Base-by-base conservation (phyloP, 192 early-diverging fungal genomes). In the Coemansia sp. region DNA sequence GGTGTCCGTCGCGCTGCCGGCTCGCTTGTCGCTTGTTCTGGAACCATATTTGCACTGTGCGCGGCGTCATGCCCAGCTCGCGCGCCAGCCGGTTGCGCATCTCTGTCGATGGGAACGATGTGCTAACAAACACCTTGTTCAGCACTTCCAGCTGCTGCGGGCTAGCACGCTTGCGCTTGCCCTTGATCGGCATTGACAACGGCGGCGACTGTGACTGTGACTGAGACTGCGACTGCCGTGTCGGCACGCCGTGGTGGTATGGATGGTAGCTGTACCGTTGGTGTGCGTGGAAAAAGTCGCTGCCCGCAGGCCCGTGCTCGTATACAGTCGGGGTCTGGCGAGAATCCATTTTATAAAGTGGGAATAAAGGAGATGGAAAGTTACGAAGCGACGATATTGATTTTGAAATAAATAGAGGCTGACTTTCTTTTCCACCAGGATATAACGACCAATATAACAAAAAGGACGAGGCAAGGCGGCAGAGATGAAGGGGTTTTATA, bases 31-130 rank as follows among this genome's bases (percentile, higher is more conserved):
- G 85, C 68, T 88, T 89, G 83, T 97, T 97, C 73, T 98, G 95
- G 75, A 98, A 98, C 95, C 95, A 98, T 55, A 97, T 93, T 79
- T 97, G 95, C 19, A 97, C 91, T 0, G 91, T 92, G 38, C 94
- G 86, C 19, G 93, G 92, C 37, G 89, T 87, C 95, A 97, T 95
- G 46, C 87, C 87, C 46, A 93, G 85, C 55, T 90, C 82, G 57
- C 85, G 83, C 59, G 91, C 92, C 0, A 97, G 81, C 21, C 87
- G 82, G 58, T 88, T 69, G 62, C 95, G 86, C 72, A 89, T 79
- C 59, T 92, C 88, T 1, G 91, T 90, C 34, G 89, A 90, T 17
- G 95, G 95, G 58, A 94, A 92, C 38, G 85, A 89, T 34, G 91
- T 93, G 31, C 78, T 74, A 20, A 84, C 81, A 75, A 93, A 95